A percentile compares a stretch with the other conserved stretches of the same genome.
Evolutionary conservation across 129 eudicot species (phyloP).

Genomic region (Flaveria robusta): DNA sequence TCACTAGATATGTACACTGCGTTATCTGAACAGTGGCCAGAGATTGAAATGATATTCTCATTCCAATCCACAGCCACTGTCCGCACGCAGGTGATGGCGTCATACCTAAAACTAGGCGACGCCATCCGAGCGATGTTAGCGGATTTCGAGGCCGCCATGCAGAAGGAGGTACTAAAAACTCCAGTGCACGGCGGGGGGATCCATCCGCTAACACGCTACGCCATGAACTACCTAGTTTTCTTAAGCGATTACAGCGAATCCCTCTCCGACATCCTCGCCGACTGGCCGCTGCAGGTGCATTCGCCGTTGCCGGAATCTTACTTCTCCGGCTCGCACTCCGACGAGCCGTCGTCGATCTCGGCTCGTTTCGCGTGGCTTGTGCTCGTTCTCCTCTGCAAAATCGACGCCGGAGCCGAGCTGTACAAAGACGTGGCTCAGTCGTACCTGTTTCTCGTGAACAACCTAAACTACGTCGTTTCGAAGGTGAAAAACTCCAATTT

Average conservation of each 20-base stretch:
- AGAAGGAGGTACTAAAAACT: slow-evolving; percentile 65
- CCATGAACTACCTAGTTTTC: slow-evolving; percentile 76
- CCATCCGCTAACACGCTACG: slow-evolving; percentile 85
- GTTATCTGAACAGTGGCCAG: slow-evolving; percentile 54
- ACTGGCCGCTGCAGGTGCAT: slow-evolving; percentile 44
- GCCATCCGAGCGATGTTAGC: slow-evolving; percentile 53
- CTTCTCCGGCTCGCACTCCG: slow-evolving; percentile 40
- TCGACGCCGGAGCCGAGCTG: slow-evolving; percentile 65
- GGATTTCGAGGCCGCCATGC: slow-evolving; percentile 70
- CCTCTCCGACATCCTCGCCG: slow-evolving; percentile 60
- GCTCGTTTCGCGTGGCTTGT: slow-evolving; percentile 69
- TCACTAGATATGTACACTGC: slow-evolving; percentile 61
- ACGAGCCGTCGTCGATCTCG: slow-evolving; percentile 46
- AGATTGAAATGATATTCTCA: slow-evolving; percentile 64
- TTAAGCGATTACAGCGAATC: slow-evolving; percentile 58
- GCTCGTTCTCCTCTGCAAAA: slow-evolving; percentile 74
- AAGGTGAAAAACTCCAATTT: slow-evolving; percentile 59
- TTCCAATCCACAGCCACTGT: slow-evolving; percentile 55
- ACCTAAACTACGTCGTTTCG: slow-evolving; percentile 78
- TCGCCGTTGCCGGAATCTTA: slow-evolving; percentile 74
- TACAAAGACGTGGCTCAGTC: slow-evolving; percentile 78
- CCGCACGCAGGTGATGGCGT: slow-evolving; percentile 49
- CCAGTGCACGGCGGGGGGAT: slow-evolving; percentile 64
- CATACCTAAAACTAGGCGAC: slow-evolving; percentile 58
- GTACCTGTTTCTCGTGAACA: slow-evolving; percentile 75